Conservation (phyloP, 2,329 filamentous ascomycete genomes). For the Ophiocordyceps sinensis region DNA sequence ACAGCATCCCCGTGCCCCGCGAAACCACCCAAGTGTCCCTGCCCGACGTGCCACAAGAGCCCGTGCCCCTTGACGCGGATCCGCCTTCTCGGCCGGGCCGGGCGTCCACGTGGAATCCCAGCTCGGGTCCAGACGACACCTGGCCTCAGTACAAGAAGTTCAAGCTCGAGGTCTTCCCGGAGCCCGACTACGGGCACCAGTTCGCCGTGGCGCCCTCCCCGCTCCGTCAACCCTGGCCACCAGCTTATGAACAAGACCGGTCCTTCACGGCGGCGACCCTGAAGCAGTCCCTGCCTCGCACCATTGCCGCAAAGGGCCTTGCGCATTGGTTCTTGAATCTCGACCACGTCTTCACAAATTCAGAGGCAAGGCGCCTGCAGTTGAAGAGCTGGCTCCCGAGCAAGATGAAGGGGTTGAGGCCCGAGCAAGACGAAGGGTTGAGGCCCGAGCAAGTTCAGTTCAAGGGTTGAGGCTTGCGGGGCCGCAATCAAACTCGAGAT, state of each 20-base stretch:
- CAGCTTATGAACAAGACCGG: constrained; percentile 13
- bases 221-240: constrained; percentile 28
- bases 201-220: constrained; percentile 19
- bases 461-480: neutral
- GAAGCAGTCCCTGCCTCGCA: constrained; percentile 22
- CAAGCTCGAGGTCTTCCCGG: constrained; percentile 24
- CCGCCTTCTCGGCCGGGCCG: neutral
- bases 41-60: constrained; percentile 8
- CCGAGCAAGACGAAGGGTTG: constrained; percentile 8
- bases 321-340: constrained; percentile 25
- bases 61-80: neutral
- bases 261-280: constrained; percentile 24
- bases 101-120: neutral
- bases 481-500: no score
- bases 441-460: no score
- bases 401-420: constrained; percentile 8
- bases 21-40: constrained; percentile 16
- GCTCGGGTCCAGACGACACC: neutral
- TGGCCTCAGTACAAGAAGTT: constrained; percentile 19
- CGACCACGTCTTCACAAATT: constrained; percentile 3
- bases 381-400: constrained; percentile 11
- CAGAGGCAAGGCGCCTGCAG: constrained; percentile 7
- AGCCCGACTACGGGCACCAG: constrained; percentile 24
- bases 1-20: constrained; percentile 20
- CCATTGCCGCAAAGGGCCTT: constrained; percentile 22